A percentile compares a stretch with the other conserved stretches of the same genome.
Conservation (phyloP, 306 rosid species). For the Prunus campanulata region DNA sequence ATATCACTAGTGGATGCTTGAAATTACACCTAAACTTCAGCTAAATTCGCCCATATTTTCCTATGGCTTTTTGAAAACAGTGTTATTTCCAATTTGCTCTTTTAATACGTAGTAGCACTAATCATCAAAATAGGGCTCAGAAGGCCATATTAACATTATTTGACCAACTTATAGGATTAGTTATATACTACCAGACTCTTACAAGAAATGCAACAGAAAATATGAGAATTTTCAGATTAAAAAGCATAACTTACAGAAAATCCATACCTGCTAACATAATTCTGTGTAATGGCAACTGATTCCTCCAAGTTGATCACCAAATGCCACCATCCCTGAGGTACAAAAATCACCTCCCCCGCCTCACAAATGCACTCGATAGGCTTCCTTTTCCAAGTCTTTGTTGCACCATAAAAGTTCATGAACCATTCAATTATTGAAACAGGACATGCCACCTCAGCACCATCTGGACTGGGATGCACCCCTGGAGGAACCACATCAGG, state of each 20-base stretch:
- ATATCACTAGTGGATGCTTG: not conserved
- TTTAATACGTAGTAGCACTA: not conserved
- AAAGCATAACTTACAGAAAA: not conserved
- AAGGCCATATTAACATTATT: not conserved
- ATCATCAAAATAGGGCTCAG: not conserved
- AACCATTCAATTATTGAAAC: constrained; percentile 96
- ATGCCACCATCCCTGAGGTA: constrained; percentile 99
- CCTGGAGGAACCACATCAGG: constrained; percentile 87
- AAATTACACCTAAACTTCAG: not conserved
- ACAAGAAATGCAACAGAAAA: not conserved
- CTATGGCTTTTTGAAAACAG: not conserved
- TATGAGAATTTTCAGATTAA: not conserved
- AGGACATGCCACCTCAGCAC: constrained; percentile 89
- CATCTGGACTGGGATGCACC: constrained; percentile 95
- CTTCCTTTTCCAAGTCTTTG: constrained; percentile 69
- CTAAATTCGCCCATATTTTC: not conserved
- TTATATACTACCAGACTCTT: not conserved
- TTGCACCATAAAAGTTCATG: constrained; percentile 86
- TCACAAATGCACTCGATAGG: constrained; percentile 85
- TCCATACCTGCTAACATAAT: constrained; percentile 79
- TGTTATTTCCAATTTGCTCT: not conserved
- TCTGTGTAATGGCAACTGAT: constrained; percentile 91
- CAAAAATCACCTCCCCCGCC: constrained; percentile 93
- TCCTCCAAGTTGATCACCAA: constrained; percentile 94
- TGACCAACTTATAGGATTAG: not conserved